phyloP scores from a whole-genome alignment of 192 early-diverging fungal genomes.

The Entomortierella chlamydospora region DNA sequence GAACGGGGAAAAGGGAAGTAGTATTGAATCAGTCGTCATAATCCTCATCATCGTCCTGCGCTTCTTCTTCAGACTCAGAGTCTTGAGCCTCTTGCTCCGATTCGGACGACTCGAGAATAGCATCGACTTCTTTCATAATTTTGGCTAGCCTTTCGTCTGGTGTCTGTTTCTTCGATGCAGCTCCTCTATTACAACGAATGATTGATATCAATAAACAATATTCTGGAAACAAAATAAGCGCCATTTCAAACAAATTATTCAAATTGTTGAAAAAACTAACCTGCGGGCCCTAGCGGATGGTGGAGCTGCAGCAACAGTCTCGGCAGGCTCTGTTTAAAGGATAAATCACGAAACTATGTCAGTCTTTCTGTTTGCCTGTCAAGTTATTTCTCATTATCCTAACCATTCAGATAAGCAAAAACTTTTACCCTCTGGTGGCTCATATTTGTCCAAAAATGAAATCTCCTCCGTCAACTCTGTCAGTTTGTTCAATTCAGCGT shows the following conservation, averaged over 20 bases:
- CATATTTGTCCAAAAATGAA: slow-evolving; percentile 45
- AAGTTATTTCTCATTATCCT: too few relatives aligned
- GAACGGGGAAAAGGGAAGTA: too few relatives aligned
- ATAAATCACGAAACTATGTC: too few relatives aligned
- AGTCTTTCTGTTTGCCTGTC: too few relatives aligned
- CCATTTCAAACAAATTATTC: too few relatives aligned
- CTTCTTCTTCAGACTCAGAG: background rate
- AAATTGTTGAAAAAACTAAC: background rate
- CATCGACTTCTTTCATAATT: slow-evolving; percentile 39
- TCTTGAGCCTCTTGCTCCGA: slow-evolving; percentile 4
- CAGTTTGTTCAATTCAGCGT: slow-evolving; percentile 49
- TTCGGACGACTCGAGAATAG: slow-evolving; percentile 32
- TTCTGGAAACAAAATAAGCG: too few relatives aligned
- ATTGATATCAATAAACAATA: background rate
- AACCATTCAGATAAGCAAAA: too few relatives aligned
- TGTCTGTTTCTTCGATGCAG: background rate
- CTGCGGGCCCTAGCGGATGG: background rate
- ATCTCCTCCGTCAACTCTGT: slow-evolving; percentile 43
- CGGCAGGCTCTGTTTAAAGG: slow-evolving; percentile 3
- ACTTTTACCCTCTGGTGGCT: slow-evolving; percentile 24
- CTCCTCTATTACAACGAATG: background rate
- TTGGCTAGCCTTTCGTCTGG: slow-evolving; percentile 22
- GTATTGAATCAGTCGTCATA: background rate
- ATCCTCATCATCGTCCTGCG: slow-evolving; percentile 7
- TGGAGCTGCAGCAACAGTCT: background rate